Percentiles rank a stretch among this genome's conserved stretches.
phyloP scores from a whole-genome alignment of 2,329 filamentous ascomycete genomes.

The Cladophialophora psammophila region DNA sequence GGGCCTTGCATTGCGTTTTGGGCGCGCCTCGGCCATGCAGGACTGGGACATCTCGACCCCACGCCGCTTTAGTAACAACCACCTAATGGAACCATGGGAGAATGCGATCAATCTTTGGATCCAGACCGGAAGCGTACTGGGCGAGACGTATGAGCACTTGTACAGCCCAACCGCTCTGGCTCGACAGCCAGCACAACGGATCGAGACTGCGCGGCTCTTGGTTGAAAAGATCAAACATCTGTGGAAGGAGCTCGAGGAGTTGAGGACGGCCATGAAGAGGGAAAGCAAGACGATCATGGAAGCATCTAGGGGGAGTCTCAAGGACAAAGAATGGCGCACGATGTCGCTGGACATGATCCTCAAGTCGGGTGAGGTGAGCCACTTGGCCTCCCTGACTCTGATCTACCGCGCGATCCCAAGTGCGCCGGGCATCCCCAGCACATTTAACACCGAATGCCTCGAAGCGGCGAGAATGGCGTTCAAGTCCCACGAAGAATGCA shows the following conservation, averaged over 20 bases:
- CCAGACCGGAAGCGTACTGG: not conserved
- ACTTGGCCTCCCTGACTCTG: not conserved
- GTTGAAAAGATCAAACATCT: not conserved
- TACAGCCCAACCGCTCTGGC: constrained; percentile 8
- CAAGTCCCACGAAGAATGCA: not conserved
- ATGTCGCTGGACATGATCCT: constrained; percentile 6
- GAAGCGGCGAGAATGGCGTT: not conserved
- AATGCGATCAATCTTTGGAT: not conserved
- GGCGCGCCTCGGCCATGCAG: not conserved
- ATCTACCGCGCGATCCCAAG: not conserved
- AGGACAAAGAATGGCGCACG: not conserved
- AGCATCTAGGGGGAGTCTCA: not conserved
- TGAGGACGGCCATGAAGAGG: not conserved
- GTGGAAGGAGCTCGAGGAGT: not conserved
- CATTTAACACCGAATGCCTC: not conserved
- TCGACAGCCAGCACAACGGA: not conserved
- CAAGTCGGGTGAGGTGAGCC: not conserved
- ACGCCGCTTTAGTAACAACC: not conserved
- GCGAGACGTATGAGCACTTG: constrained; percentile 1
- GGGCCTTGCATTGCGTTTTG: not conserved
- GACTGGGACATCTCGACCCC: constrained; percentile 4
- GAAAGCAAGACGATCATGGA: not conserved
- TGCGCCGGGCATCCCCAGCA: not conserved
- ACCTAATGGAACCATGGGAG: not conserved
- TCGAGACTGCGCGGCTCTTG: not conserved